Evolutionary conservation across 208 protist genomes (phyloP).

Genomic region (Leishmania guyanensis): DNA sequence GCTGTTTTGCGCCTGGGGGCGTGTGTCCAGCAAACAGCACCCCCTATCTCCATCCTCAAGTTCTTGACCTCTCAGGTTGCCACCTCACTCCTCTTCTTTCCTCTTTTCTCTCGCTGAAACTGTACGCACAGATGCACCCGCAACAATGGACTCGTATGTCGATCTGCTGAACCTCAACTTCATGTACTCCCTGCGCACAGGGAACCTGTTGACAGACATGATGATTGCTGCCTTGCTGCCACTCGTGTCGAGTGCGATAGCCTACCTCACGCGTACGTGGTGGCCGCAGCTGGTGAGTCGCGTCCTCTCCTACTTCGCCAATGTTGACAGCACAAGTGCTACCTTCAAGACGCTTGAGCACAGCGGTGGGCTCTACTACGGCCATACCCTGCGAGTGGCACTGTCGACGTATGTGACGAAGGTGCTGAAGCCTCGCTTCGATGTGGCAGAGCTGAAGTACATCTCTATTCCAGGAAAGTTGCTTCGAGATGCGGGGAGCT

Average conservation of each 20-base stretch:
- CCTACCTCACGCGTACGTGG: slow-evolving; percentile 44
- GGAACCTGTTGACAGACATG: slow-evolving; percentile 84
- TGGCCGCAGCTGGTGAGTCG: slow-evolving; percentile 49
- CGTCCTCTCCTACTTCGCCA: slow-evolving; percentile 24
- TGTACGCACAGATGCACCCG: neutral
- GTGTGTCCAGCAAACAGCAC: neutral
- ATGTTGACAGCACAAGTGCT: slow-evolving; percentile 22
- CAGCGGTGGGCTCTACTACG: slow-evolving; percentile 26
- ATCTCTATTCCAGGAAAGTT: slow-evolving; percentile 42
- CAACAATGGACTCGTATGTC: slow-evolving; percentile 76
- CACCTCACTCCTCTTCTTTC: neutral
- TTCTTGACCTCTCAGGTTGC: neutral
- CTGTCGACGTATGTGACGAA: slow-evolving; percentile 37
- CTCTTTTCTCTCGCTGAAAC: slow-evolving; percentile 7
- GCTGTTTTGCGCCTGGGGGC: neutral
- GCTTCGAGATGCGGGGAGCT: slow-evolving; percentile 50
- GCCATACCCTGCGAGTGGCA: slow-evolving; percentile 53
- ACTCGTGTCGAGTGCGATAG: slow-evolving; percentile 51
- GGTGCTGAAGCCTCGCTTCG: slow-evolving; percentile 29
- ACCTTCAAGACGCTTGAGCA: slow-evolving; percentile 14
- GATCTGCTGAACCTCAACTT: slow-evolving; percentile 88
- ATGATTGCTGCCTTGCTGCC: slow-evolving; percentile 82
- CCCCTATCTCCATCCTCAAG: neutral
- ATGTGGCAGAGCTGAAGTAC: slow-evolving; percentile 54
- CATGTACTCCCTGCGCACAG: slow-evolving; percentile 85